A percentile compares a stretch with the other conserved stretches of the same genome.
Evolutionary conservation across 2,329 filamentous ascomycete genomes (phyloP).

Genomic region (Diplodia seriata): DNA sequence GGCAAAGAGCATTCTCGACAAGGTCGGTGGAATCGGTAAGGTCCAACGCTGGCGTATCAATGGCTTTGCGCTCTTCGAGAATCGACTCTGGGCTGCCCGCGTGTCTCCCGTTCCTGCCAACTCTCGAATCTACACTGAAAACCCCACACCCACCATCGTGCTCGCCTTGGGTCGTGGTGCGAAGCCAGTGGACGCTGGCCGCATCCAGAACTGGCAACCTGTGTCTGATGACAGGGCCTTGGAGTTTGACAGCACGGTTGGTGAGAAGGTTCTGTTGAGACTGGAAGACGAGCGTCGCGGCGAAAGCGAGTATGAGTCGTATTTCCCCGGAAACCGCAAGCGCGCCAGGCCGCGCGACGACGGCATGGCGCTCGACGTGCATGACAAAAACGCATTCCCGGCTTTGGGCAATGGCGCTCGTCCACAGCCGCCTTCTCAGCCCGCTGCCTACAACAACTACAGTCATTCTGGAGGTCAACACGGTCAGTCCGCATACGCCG

Average conservation of each 20-base stretch:
- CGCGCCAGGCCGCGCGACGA: conserved; percentile 24
- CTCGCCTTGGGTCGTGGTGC: conserved; percentile 79
- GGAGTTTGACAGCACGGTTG: conserved; percentile 81
- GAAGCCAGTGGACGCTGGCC: conserved; percentile 78
- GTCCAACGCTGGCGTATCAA: conserved; percentile 86
- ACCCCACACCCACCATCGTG: conserved; percentile 78
- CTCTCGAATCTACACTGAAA: conserved; percentile 77
- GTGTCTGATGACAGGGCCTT: conserved; percentile 73
- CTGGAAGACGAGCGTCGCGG: conserved; percentile 31
- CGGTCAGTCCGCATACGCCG: not conserved
- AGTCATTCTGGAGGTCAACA: not conserved
- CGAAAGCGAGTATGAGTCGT: conserved; percentile 44
- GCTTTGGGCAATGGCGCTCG: conserved; percentile 44
- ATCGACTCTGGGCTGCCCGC: conserved; percentile 85
- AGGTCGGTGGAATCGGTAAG: conserved; percentile 84
- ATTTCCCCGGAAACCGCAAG: conserved; percentile 35
- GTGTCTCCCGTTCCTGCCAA: conserved; percentile 72
- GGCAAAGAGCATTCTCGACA: conserved; percentile 74
- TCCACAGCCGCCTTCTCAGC: conserved; percentile 35
- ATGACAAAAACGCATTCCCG: conserved; percentile 33
- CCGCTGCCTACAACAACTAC: not conserved
- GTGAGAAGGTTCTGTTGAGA: conserved; percentile 79
- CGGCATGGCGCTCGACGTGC: conserved; percentile 1
- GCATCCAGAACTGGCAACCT: conserved; percentile 84
- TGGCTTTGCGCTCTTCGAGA: conserved; percentile 75